Conservation (phyloP, 2,329 filamentous ascomycete genomes). For the Alternaria metachromatica region DNA sequence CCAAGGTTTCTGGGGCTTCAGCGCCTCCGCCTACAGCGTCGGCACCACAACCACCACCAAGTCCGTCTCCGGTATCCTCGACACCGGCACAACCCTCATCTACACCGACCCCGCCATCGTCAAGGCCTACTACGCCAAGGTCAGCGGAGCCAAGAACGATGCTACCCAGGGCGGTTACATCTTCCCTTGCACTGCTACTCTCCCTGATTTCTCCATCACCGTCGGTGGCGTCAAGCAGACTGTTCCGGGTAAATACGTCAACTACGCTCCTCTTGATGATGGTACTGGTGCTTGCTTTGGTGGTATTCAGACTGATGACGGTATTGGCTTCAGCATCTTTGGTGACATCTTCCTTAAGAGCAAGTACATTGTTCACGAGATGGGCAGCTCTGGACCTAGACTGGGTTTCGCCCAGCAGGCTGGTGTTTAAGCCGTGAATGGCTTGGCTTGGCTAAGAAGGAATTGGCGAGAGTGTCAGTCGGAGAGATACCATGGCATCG, state of each 20-base stretch:
- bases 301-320: conserved; percentile 70
- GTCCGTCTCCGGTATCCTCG: conserved; percentile 65
- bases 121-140: conserved; percentile 65
- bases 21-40: conserved; percentile 62
- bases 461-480: no score
- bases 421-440: conserved; percentile 20
- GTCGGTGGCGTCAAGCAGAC: conserved; percentile 59
- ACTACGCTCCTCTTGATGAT: conserved; percentile 55
- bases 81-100: conserved; percentile 74
- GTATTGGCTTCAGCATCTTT: conserved; percentile 71
- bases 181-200: conserved; percentile 58
- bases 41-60: conserved; percentile 52
- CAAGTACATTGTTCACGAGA: conserved; percentile 69
- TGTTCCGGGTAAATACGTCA: conserved; percentile 63
- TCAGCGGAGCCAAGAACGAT: conserved; percentile 60
- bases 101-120: conserved; percentile 63
- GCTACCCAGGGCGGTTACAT: conserved; percentile 60
- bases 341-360: conserved; percentile 83
- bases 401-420: conserved; percentile 55
- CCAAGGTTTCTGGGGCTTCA: conserved; percentile 70
- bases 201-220: conserved; percentile 62
- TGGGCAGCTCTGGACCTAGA: conserved; percentile 42
- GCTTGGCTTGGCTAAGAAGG: no score
- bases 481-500: not conserved
- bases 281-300: conserved; percentile 69